These are phyloP conservation scores for Nepenthes gracilis DNA, from an alignment of 148 eudicot species.

Conservation along the genomic window DNA sequence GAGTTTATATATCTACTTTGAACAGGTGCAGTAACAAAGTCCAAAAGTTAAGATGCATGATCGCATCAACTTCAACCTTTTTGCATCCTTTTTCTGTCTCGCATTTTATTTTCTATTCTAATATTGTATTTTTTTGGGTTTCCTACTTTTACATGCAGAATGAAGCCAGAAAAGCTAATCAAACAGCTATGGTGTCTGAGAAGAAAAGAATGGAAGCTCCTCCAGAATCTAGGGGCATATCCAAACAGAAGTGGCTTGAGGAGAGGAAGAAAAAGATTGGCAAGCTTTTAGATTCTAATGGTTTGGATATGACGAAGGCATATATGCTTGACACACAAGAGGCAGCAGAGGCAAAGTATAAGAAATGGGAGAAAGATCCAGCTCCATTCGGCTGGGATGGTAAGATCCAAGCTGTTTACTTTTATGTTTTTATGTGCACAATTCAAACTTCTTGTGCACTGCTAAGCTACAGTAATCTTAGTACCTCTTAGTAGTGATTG, in stretches of 20 bases:
- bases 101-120: not conserved
- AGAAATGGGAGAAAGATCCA: constrained; percentile 93
- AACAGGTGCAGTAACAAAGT: not conserved
- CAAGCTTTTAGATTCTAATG: constrained; percentile 76
- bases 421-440: not conserved
- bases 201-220: constrained; percentile 73
- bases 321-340: constrained; percentile 95
- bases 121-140: not conserved
- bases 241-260: constrained; percentile 95
- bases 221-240: constrained; percentile 75
- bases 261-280: constrained; percentile 97
- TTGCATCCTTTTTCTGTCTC: not conserved
- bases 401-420: constrained; percentile 14
- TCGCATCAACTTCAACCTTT: not conserved
- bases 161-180: constrained; percentile 82
- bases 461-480: no score
- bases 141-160: constrained; percentile 29
- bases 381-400: constrained; percentile 99
- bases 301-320: constrained; percentile 86
- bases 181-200: constrained; percentile 74
- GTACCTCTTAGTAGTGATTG: no score
- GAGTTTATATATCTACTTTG: not conserved
- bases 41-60: not conserved
- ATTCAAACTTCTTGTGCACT: not conserved
- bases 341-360: constrained; percentile 74